These are phyloP conservation scores for Magnolia changhungtana DNA, from an alignment of 164 flowering plant species.

Conservation along the genomic window DNA sequence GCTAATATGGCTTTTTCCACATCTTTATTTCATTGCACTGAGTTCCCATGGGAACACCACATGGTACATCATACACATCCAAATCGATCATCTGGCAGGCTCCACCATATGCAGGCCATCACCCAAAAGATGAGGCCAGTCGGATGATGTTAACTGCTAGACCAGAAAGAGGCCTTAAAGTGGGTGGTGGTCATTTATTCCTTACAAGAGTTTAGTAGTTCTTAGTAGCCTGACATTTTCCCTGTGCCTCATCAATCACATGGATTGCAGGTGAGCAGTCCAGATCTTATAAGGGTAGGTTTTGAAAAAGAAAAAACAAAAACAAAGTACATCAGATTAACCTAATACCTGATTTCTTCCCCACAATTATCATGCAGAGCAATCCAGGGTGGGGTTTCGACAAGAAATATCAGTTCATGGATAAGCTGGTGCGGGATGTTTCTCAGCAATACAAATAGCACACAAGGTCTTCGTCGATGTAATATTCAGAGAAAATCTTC, in stretches of 20 bases:
- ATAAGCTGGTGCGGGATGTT: conserved; percentile 70
- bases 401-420: conserved; percentile 91
- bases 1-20: neutral
- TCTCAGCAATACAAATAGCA: conserved; percentile 53
- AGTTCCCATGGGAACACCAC: neutral
- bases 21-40: neutral
- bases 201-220: too few species aligned
- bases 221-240: neutral
- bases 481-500: neutral
- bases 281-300: neutral
- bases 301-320: too few species aligned
- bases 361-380: conserved; percentile 52
- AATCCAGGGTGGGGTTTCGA: conserved; percentile 94
- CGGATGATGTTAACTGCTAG: neutral
- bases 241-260: neutral
- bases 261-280: neutral
- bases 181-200: too few species aligned
- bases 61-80: neutral
- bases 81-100: neutral
- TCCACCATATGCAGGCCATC: neutral
- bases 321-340: neutral
- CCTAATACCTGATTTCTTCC: neutral
- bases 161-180: neutral
- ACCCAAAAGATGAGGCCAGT: neutral
- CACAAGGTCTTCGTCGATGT: neutral